phyloP scores from a whole-genome alignment of 306 rosid species.

The Vachellia pachyceras region DNA sequence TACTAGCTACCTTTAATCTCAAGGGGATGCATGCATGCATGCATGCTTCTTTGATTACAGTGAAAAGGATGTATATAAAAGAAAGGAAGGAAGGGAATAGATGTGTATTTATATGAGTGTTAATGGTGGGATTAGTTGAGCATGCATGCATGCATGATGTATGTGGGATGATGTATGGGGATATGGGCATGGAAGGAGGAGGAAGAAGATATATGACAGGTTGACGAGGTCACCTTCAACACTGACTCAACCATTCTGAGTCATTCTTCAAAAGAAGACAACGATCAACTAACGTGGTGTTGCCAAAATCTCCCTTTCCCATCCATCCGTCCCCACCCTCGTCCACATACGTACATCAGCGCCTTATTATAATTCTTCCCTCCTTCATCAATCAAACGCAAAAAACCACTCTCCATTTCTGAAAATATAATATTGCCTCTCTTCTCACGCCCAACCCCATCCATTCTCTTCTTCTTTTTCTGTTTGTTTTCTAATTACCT shows the following conservation, averaged over 20 bases:
- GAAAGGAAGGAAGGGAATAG: too few species aligned
- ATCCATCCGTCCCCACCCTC: too few species aligned
- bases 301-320: constrained; percentile 13
- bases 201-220: constrained; percentile 8
- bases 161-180: neutral
- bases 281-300: neutral
- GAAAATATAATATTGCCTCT: neutral
- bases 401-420: neutral
- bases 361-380: neutral
- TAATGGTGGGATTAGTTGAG: too few species aligned
- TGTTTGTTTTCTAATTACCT: neutral
- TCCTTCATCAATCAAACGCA: neutral
- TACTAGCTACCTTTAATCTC: too few species aligned
- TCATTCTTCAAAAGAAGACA: neutral
- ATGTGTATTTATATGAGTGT: too few species aligned
- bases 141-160: constrained; percentile 24
- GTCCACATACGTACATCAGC: neutral
- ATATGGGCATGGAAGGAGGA: constrained; percentile 1
- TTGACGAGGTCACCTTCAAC: constrained; percentile 45
- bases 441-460: too few species aligned
- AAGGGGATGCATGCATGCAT: too few species aligned
- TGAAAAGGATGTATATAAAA: too few species aligned
- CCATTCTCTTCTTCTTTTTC: too few species aligned
- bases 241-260: constrained; percentile 41
- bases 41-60: too few species aligned